Evolutionary conservation across 1,284 basidiomycete genomes (phyloP), one percentile per base, ranked within the genome.

Genomic region (Chalciporus sp.): DNA sequence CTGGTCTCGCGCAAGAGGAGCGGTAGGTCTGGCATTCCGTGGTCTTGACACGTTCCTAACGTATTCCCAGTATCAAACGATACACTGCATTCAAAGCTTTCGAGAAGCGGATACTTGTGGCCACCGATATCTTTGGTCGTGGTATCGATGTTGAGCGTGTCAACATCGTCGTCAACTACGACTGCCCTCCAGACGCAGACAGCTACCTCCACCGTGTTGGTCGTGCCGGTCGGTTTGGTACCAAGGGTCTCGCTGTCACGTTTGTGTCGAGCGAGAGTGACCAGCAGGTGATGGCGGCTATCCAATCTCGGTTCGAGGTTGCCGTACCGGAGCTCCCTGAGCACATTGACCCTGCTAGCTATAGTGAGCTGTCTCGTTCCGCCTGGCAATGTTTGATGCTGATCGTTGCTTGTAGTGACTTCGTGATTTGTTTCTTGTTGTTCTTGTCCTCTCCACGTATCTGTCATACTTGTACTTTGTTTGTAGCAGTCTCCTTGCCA

Each of bases 21-120:
- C 92, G 97, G 93, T 94, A 69, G 35, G 88, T 76, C n/a, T 8
- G 8, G 9, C 8, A 4, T 2, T 0, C 1, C 16, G 29, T 31
- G 4, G 8, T 16, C 7, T 39, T 14, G 5, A 1, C 2, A 19
- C 4, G 11, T 0, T 52, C 56, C 66, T 55, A 27, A 44, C 19
- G 9, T 31, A 53, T 50, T 31, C 50, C 56, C 49, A 94, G 93
- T 59, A 99, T 99, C 74, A 85, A 84, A 58, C 90, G 96, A 16
- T 99, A 99, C 80, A 92, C 93, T 51, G 94, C 96, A 52, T 99
- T 99, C 84, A 99, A 99, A 79, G 92, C 93, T 14, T 99, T 99
- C 64, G 97, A 99, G 78, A 99, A 98, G 79, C 94, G 97, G 65
- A 98, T 98, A 63, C 80, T 98, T 17, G 94, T 95, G 39, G 95